These are phyloP conservation scores for Brassica incana DNA, from an alignment of 345 rosid species.

Conservation along the genomic window DNA sequence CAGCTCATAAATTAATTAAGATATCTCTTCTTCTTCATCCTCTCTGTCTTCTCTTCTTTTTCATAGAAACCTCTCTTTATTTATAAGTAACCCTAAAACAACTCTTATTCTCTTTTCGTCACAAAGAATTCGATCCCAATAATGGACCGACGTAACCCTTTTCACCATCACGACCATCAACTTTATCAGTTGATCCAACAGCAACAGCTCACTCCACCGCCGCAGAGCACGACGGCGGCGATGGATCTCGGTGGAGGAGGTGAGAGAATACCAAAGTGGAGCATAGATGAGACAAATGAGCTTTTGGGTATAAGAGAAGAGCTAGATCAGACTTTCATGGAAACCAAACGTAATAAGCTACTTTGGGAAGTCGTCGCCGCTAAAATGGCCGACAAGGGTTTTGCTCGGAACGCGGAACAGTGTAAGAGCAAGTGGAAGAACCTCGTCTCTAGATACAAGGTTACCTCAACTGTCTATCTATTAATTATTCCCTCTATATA, in stretches of 20 bases:
- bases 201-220: constrained; percentile 48
- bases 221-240: constrained; percentile 39
- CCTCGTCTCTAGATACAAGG: constrained; percentile 94
- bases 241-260: constrained; percentile 25
- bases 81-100: constrained; percentile 13
- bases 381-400: constrained; percentile 80
- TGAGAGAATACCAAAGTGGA: constrained; percentile 97
- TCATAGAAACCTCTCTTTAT: constrained; percentile 26
- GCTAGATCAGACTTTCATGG: constrained; percentile 89
- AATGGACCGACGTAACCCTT: constrained; percentile 61
- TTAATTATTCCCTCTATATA: neutral
- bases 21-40: constrained; percentile 31
- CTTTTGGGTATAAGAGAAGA: constrained; percentile 81
- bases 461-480: constrained; percentile 30
- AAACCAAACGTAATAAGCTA: constrained; percentile 86
- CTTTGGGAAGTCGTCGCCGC: constrained; percentile 83
- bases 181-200: constrained; percentile 44
- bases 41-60: constrained; percentile 22
- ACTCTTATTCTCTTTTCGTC: constrained; percentile 13
- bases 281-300: constrained; percentile 82
- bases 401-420: constrained; percentile 86
- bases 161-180: constrained; percentile 42
- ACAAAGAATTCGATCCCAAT: constrained; percentile 15
- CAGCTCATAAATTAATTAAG: constrained; percentile 38
- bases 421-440: constrained; percentile 99